These are phyloP conservation scores for Moelleriella libera DNA, from an alignment of 2,329 filamentous ascomycete genomes.

Conservation along the genomic window DNA sequence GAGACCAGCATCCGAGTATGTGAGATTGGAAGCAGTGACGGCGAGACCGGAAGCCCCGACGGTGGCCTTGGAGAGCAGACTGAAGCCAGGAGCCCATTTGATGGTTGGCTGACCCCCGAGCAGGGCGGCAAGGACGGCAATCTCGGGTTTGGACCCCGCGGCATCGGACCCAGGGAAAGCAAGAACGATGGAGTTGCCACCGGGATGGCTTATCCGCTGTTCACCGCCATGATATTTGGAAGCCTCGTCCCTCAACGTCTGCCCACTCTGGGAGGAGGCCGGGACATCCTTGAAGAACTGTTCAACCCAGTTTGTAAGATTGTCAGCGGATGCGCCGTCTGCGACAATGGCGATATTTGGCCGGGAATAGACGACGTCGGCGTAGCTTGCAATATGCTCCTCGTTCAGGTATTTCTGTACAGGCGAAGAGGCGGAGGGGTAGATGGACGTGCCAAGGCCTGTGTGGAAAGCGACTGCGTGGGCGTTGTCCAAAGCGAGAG, in stretches of 20 bases:
- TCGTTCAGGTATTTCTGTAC: conserved; percentile 70
- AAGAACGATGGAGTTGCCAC: conserved; percentile 73
- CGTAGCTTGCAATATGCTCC: conserved; percentile 60
- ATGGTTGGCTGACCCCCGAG: conserved; percentile 83
- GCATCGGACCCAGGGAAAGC: conserved; percentile 85
- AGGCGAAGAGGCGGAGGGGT: conserved; percentile 57
- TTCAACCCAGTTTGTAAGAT: conserved; percentile 77
- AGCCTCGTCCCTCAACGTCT: conserved; percentile 42
- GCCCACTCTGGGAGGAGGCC: conserved; percentile 33
- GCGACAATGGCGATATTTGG: conserved; percentile 83
- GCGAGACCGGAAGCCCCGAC: conserved; percentile 50
- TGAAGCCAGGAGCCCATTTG: conserved; percentile 94
- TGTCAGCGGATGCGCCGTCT: conserved; percentile 66
- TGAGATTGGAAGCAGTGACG: conserved; percentile 61
- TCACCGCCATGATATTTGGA: conserved; percentile 91
- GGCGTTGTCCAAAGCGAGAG: conserved; percentile 71
- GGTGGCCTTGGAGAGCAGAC: conserved; percentile 69
- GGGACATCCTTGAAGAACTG: conserved; percentile 76
- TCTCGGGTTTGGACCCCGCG: conserved; percentile 74
- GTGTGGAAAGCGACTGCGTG: conserved; percentile 85
- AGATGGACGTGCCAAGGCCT: conserved; percentile 70
- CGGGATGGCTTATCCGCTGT: conserved; percentile 67
- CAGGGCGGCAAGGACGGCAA: conserved; percentile 73
- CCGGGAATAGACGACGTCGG: conserved; percentile 71
- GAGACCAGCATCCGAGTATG: conserved; percentile 91